Base-by-base conservation (phyloP, 1,284 basidiomycete species). In the Agroathelia rolfsii region DNA sequence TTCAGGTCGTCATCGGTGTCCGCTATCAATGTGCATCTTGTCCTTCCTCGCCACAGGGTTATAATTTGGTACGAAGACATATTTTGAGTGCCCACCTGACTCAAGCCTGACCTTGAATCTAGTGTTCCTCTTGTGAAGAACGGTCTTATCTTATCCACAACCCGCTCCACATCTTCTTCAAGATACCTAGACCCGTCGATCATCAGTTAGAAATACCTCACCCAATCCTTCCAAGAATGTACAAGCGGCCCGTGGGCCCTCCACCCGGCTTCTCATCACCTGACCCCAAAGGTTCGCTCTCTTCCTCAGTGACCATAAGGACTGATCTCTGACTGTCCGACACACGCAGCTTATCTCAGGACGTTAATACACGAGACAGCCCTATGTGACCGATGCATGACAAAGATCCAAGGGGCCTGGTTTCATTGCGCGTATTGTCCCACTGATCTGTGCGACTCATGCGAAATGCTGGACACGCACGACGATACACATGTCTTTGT, bases 361-460 rank as follows among this genome's bases (percentile, higher is more conserved):
- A 57, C 66, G 32, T 62, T 93, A 3, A 51, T 69, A 29, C 87
- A 93, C 53, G 50, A 59, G 4, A 64, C 67, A 25, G 76, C 82
- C 10, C 53, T 83, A 7, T 88, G 84, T 43, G 85, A 88, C 53
- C 66, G 73, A 30, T 86, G 84, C 50, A 73, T 86, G 66, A 65
- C 60, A 15, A 62, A 58, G 22, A 89, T 93, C 39, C 57, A 65
- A 15, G 89, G 89, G 6, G 72, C 74, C 41, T 94, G 89, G 89
- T 82, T 82, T 55, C 72, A 83, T 42, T 94, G 89, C 49, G 86
- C 75, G 2, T 87, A 88, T 50, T 94, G 89, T 49, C 67, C 71
- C 4, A 76, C 70, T 41, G 88, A 92, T 52, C 62, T 90, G 12
- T 92, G 88, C 55, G 73, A 76, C 35, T 67, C 68, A 20, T 90